Base-by-base conservation (phyloP, 805 yeast species). In the Groenewaldozyma tartarivorans region DNA sequence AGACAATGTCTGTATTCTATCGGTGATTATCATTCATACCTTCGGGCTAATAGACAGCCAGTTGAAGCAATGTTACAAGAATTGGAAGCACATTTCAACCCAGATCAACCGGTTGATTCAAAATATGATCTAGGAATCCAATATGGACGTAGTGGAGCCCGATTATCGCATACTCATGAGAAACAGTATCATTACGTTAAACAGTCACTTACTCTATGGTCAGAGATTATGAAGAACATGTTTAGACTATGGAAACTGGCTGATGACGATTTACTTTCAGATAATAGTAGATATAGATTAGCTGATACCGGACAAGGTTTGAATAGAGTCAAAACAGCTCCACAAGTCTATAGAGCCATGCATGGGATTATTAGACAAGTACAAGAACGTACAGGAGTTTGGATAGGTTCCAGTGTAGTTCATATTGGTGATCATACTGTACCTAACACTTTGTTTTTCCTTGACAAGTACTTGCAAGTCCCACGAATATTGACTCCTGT, bases 391-490 rank as follows among this genome's bases (percentile, higher is more conserved):
- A 74, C 82, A 18, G 74, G 79, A 3, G 62, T 71, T 2, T 82
- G 92, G 90, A 79, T 82, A 26, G 94, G 94, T 2, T 77, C 85
- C 4, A 75, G 82, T 13, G 90, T 80, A 18, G 81, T 82, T 19
- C 94, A 82, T 58, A 54, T 83, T 15, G 94, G 92, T 32, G 94
- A 82, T 57, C 81, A 78, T 51, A 82, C 88, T 1, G 94, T 82
- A 4, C 94, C 94, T 2, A 82, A 82, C 56, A 87, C 90, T 0
- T 57, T 83, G 45, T 81, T 81, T 55, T 82, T 82, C 64, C 60
- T 82, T 39, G 92, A 82, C 58, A 82, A 83, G 56, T 82, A 82
- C 55, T 72, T 79, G 22, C 94, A 82, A 57, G 84, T 83, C 2
- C 92, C 92, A 22, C 71, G 79, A 38, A 81, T 82, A 29, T 60